Base-by-base conservation (phyloP, 73 alveolate genomes). In the Paramecium caudatum region DNA sequence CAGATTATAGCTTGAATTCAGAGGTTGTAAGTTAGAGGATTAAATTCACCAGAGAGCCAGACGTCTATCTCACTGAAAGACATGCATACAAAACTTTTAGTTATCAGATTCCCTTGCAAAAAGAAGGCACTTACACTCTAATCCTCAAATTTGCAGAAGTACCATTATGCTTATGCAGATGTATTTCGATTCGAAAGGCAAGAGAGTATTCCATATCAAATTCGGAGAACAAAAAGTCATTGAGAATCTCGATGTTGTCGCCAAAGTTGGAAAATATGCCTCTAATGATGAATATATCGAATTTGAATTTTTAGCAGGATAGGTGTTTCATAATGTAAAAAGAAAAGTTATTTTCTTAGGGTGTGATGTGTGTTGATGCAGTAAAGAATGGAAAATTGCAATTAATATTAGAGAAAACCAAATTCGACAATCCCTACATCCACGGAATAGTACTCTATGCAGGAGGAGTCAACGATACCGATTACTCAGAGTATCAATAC, bases 271-370 rank as follows among this genome's bases (percentile, higher is more conserved):
- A 88, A 94, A 68, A 55, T 82, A 46, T 91, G 92, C 91, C 34
- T 96, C 98, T n/a, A 91, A 94, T 93, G 98, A 94, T 61, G 98
- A 94, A 70, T 94, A 88, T 82, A 32, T 94, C n/a, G 93, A 90
- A 61, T 93, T 94, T 47, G 83, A 92, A 90, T 65, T 82, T 63
- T 55, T 82, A 37, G 90, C 82, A 32, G 94, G 94, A 49, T 80
- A 93, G 48, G 69, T 94, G 13, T 94, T 43, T 37, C 9, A 70
- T 37, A 91, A 93, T 30, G 96, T 92, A 30, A 84, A 65, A 82
- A 62, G 46, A 65, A 17, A 48, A 1, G 33, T 37, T 34, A 36
- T 47, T 93, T 5, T 3, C 2, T 13, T 41, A 86, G 90, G 46
- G 65, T 86, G 25, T 41, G 4, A 34, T 86, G 30, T 86, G 93